Conservation (phyloP, 2,329 filamentous ascomycete genomes). For the Metarhizium brunneum region DNA sequence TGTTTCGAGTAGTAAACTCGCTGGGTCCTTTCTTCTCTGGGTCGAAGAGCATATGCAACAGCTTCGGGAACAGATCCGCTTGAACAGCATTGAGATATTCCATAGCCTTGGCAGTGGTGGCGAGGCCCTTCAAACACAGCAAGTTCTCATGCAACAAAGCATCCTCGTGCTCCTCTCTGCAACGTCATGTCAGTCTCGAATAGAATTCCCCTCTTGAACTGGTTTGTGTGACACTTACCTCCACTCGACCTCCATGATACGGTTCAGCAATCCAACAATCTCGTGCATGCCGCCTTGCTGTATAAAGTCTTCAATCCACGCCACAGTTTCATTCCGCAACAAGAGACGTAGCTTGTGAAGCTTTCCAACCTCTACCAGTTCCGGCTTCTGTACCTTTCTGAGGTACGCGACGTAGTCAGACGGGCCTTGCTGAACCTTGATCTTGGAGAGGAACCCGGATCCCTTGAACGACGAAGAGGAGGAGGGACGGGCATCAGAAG, state of each 20-base stretch:
- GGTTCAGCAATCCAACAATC: constrained; percentile 74
- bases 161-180: constrained; percentile 90
- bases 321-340: constrained; percentile 87
- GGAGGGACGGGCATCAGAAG: constrained; percentile 46
- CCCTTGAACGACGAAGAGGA: constrained; percentile 42
- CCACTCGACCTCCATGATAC: constrained; percentile 96
- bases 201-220: neutral
- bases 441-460: constrained; percentile 53
- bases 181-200: constrained; percentile 9
- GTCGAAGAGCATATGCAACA: constrained; percentile 86
- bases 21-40: constrained; percentile 97
- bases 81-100: constrained; percentile 75
- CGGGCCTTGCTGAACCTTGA: constrained; percentile 65
- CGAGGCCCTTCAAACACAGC: constrained; percentile 87
- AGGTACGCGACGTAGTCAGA: constrained; percentile 82
- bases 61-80: constrained; percentile 70
- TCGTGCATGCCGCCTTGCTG: constrained; percentile 85
- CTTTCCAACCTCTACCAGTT: constrained; percentile 85
- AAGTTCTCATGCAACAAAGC: constrained; percentile 84
- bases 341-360: constrained; percentile 86
- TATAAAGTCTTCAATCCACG: constrained; percentile 92
- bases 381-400: constrained; percentile 69
- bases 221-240: constrained; percentile 41
- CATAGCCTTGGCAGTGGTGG: constrained; percentile 80
- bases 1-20: constrained; percentile 87